Evolutionary conservation across 768 basidiomycete species (phyloP), one percentile per base, ranked within the genome.

Genomic region (Mrakia blollopis): DNA sequence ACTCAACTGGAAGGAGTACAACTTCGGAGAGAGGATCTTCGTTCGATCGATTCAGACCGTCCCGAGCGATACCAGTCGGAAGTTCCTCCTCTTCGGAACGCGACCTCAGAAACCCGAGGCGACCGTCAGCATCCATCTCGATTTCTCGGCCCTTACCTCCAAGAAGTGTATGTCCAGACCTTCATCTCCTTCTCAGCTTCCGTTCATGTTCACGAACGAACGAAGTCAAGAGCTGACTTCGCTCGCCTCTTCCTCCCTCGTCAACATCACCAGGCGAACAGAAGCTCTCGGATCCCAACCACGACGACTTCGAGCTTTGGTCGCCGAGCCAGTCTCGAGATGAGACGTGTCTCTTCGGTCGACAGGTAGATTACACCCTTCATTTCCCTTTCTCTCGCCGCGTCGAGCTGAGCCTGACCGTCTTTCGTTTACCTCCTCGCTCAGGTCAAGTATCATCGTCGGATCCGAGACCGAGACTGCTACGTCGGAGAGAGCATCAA

Each of bases 271-370:
- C 78, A 96, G 94, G 95, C 83, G 84, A 86, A 0, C 84, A 95
- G 65, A 88, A 87, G 77, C 71, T 87, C 7, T 87, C 93, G 0
- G 85, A 97, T 80, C 90, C 94, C 10, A 87, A 87, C 25, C 85
- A 90, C 54, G 95, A 98, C 81, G 97, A 99, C 84, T 98, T 98
- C 82, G 95, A 98, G 82, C 85, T 97, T 1, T 98, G 97, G 97
- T 94, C 91, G 82, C 97, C 96, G 0, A 92, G 92, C 76, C 91
- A 95, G 81, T 90, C 89, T 65, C 89, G 97, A n/a, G 85, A 87
- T 47, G 94, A 98, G 81, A 85, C 86, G 11, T 99, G 97, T 84
- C 85, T 98, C 37, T 99, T 98, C 79, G 97, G 97, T 30, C 88
- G 91, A 77, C 92, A 93, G 88, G 93, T 92, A 57, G 85, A 77